Percentiles rank a stretch among this genome's conserved stretches.
phyloP scores from a whole-genome alignment of 331 rosid species.

The Phaseolus coccineus region DNA sequence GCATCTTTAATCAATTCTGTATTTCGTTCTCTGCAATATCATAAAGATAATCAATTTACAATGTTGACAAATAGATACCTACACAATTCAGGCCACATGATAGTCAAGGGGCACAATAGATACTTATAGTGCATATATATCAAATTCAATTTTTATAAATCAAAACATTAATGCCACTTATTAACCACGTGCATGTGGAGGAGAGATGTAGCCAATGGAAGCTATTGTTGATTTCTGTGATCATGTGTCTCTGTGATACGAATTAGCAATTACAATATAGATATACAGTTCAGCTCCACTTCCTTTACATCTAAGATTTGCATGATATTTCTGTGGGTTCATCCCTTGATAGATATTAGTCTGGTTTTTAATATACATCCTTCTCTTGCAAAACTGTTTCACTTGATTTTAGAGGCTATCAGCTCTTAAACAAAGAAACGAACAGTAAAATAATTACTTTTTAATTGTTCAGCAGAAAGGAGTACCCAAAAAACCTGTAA shows the following conservation, averaged over 20 bases:
- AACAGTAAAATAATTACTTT: background rate
- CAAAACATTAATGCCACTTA: slow-evolving; percentile 11
- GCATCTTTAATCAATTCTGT: slow-evolving; percentile 86
- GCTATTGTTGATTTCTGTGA: slow-evolving; percentile 30
- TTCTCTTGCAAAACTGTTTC: background rate
- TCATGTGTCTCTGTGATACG: background rate
- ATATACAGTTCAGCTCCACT: slow-evolving; percentile 13
- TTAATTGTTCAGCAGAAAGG: background rate
- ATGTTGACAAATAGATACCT: slow-evolving; percentile 31
- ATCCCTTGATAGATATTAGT: slow-evolving; percentile 23
- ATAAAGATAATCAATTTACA: slow-evolving; percentile 27
- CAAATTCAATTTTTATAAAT: background rate
- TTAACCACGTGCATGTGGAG: background rate
- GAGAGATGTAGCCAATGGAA: background rate
- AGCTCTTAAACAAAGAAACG: slow-evolving; percentile 26
- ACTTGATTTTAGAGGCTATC: slow-evolving; percentile 5
- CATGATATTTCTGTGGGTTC: slow-evolving; percentile 1
- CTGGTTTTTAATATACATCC: background rate
- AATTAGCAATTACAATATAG: slow-evolving; percentile 15
- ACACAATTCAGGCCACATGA: slow-evolving; percentile 12
- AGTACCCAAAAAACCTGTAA: background rate
- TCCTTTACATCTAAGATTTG: slow-evolving; percentile 31
- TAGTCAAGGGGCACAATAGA: slow-evolving; percentile 28
- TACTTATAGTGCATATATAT: slow-evolving; percentile 14
- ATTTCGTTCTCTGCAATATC: slow-evolving; percentile 75